phyloP scores from a whole-genome alignment of 2,329 filamentous ascomycete genomes.

The Microascus cirrosus region DNA sequence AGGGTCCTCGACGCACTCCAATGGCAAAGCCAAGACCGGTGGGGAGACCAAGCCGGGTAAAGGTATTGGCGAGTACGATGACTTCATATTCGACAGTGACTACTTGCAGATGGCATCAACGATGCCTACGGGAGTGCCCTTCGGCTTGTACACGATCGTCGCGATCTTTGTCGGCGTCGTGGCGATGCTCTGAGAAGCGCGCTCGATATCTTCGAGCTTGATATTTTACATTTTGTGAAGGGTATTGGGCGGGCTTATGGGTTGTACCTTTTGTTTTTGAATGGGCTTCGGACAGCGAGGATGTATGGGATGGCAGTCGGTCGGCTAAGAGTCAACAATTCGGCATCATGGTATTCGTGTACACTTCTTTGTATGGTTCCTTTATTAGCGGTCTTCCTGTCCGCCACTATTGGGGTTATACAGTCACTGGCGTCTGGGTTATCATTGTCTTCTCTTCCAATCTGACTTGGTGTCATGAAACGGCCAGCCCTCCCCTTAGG shows the following conservation, averaged over 20 bases:
- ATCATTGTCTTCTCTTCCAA: background rate
- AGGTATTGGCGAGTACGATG: background rate
- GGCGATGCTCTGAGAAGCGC: background rate
- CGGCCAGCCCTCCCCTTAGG: too few relatives aligned
- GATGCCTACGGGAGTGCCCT: background rate
- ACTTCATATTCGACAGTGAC: background rate
- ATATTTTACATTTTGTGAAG: background rate
- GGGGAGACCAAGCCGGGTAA: background rate
- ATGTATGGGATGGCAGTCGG: background rate
- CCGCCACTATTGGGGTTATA: background rate
- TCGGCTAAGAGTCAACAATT: background rate
- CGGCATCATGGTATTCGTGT: background rate
- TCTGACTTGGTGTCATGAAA: background rate
- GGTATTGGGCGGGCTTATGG: background rate
- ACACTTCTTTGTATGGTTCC: background rate
- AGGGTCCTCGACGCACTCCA: background rate
- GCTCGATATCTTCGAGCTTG: background rate
- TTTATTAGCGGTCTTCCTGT: background rate
- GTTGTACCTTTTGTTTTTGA: background rate
- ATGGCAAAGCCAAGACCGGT: background rate
- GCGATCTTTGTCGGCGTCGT: background rate
- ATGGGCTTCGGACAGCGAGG: background rate
- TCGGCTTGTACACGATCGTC: background rate
- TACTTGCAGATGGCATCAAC: background rate
- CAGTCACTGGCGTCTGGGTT: background rate